A percentile compares a stretch with the other conserved stretches of the same genome.
phyloP scores from a whole-genome alignment of 2,329 filamentous ascomycete genomes.

The Trichothecium sympodiale region DNA sequence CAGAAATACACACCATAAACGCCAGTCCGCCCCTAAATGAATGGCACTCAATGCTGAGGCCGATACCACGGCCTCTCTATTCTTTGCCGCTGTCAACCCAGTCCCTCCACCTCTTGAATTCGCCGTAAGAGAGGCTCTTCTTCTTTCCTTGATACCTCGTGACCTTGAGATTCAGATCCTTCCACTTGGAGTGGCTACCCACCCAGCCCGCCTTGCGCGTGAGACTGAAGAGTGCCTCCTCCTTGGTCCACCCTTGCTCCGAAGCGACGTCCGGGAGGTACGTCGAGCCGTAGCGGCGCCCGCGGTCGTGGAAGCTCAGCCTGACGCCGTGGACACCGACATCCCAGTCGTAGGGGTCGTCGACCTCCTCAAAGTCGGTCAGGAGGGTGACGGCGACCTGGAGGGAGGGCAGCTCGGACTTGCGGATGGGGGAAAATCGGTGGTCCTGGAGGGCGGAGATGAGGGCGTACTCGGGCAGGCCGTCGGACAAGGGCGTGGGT shows the following conservation, averaged over 20 bases:
- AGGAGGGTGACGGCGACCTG: conserved; percentile 69
- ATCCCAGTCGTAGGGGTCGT: conserved; percentile 70
- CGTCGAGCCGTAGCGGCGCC: conserved; percentile 68
- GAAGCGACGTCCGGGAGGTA: conserved; percentile 86
- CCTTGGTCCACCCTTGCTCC: conserved; percentile 92
- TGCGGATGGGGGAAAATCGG: conserved; percentile 46
- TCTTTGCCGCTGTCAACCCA: conserved; percentile 40
- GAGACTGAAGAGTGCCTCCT: conserved; percentile 79
- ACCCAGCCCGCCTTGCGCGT: conserved; percentile 94
- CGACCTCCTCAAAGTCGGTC: conserved; percentile 70
- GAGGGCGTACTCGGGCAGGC: conserved; percentile 69
- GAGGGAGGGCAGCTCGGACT: conserved; percentile 43
- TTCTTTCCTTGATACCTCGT: conserved; percentile 83
- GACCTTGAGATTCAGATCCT: conserved; percentile 65
- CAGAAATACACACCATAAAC: no score
- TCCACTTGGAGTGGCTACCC: conserved; percentile 70
- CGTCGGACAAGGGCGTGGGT: conserved; percentile 57
- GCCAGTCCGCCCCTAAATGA: no score
- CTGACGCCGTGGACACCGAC: conserved; percentile 79
- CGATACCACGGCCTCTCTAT: no score
- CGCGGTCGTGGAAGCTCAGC: conserved; percentile 69
- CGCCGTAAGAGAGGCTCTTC: conserved; percentile 55
- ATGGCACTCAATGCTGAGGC: no score
- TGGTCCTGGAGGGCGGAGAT: conserved; percentile 60
- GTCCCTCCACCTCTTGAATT: conserved; percentile 71